Evolutionary conservation across 495 filamentous ascomycete species (phyloP).

Genomic region (Aspergillus affinis): DNA sequence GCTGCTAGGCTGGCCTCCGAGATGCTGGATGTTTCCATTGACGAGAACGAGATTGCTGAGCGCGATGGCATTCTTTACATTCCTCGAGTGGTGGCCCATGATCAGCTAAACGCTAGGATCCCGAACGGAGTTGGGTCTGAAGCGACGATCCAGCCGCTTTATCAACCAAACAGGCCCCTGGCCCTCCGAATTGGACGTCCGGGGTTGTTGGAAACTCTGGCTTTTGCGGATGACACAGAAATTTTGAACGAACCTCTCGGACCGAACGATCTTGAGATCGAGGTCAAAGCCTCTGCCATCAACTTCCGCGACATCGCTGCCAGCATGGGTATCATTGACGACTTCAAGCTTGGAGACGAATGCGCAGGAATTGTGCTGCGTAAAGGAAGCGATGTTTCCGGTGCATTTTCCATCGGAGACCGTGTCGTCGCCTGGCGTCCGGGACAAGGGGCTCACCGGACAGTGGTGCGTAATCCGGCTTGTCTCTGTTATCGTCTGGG

Average conservation of each 20-base stretch:
- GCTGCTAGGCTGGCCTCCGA: background rate
- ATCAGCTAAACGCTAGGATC: background rate
- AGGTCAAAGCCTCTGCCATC: conserved; percentile 3
- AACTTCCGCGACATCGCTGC: conserved; percentile 2
- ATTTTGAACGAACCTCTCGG: background rate
- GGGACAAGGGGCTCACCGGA: background rate
- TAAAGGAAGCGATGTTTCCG: background rate
- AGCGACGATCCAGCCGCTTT: background rate
- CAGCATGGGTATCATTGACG: conserved; percentile 2
- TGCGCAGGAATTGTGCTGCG: conserved; percentile 1
- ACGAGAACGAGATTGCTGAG: background rate
- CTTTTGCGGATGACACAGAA: background rate
- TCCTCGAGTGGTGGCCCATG: background rate
- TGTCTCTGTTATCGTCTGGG: background rate
- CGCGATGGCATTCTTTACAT: background rate
- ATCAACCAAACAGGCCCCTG: background rate
- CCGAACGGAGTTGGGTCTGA: background rate
- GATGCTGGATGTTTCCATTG: background rate
- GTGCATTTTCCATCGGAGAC: background rate
- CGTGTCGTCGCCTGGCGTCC: too few species aligned
- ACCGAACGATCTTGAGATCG: conserved; percentile 2
- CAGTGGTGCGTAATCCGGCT: conserved; percentile 4
- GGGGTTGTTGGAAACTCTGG: background rate
- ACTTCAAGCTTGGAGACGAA: background rate
- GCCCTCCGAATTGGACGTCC: background rate